These are phyloP conservation scores for Dimocarpus longan DNA, from an alignment of 345 rosid genomes.

Conservation along the genomic window DNA sequence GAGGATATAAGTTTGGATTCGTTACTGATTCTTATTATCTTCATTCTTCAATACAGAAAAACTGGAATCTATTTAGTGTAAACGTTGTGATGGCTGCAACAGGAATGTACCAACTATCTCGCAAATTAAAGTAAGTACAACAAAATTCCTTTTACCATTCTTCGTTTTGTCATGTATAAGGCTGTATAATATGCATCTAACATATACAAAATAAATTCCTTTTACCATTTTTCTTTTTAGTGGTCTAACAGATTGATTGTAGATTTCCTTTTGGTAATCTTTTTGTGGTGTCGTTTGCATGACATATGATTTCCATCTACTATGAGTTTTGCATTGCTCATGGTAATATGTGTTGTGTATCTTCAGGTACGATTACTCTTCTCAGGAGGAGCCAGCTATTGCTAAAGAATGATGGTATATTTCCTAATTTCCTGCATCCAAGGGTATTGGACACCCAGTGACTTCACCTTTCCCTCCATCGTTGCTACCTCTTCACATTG, in stretches of 20 bases:
- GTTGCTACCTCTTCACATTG: neutral
- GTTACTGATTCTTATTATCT: constrained; percentile 18
- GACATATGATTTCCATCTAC: neutral
- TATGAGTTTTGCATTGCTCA: neutral
- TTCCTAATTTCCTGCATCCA: constrained; percentile 8
- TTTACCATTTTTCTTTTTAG: neutral
- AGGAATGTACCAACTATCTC: constrained; percentile 80
- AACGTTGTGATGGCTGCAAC: constrained; percentile 87
- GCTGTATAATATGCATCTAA: neutral
- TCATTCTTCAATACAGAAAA: constrained; percentile 58
- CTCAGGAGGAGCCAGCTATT: constrained; percentile 45
- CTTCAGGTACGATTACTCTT: constrained; percentile 66
- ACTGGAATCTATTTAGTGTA: constrained; percentile 93
- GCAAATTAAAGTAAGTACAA: constrained; percentile 70
- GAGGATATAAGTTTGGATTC: neutral
- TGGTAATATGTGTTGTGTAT: neutral
- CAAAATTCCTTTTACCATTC: neutral
- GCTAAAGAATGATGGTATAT: constrained; percentile 51
- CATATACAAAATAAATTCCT: neutral
- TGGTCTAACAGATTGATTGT: neutral
- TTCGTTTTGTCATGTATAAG: neutral
- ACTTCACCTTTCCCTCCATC: neutral
- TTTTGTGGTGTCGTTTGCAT: neutral
- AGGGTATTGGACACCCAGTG: neutral
- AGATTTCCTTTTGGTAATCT: neutral